Conservation (phyloP, 139 green algal genomes). For the Haematococcus lacustris region DNA sequence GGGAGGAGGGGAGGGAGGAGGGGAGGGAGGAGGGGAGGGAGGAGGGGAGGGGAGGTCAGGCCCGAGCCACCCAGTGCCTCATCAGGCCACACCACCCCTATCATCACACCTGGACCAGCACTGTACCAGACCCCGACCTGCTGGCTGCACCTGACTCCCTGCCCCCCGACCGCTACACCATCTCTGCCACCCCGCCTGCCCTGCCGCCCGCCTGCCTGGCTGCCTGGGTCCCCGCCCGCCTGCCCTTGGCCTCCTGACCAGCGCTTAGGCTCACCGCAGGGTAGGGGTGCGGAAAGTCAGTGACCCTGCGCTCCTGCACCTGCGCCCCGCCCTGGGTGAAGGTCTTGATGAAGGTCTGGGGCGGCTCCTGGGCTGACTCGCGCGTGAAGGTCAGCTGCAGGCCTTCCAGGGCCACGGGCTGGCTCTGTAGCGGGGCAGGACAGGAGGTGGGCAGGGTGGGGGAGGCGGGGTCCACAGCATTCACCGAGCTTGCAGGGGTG, state of each 20-base stretch:
- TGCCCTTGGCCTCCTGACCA: not conserved
- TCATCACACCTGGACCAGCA: not conserved
- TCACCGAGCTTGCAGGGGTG: not conserved
- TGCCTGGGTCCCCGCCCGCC: too few relatives aligned
- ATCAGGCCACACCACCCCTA: not conserved
- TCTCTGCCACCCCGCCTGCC: too few relatives aligned
- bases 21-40: too few relatives aligned
- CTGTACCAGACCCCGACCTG: not conserved
- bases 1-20: too few relatives aligned
- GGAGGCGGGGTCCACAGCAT: not conserved
- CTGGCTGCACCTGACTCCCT: not conserved
- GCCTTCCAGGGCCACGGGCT: constrained; percentile 43
- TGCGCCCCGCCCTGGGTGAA: constrained; percentile 19
- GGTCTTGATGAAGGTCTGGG: constrained; percentile 57
- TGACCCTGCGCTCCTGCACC: constrained; percentile 56
- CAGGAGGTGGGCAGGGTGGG: not conserved
- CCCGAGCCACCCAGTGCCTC: too few relatives aligned
- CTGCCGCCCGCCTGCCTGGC: too few relatives aligned
- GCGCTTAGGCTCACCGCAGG: constrained; percentile 37
- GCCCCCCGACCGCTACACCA: not conserved
- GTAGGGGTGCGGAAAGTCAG: constrained; percentile 93
- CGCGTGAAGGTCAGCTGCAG: constrained; percentile 53
- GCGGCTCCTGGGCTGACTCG: constrained; percentile 45
- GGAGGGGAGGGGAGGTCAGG: too few relatives aligned
- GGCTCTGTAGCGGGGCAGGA: not conserved